Percentiles rank a stretch among this genome's conserved stretches.
phyloP scores from a whole-genome alignment of 2,329 filamentous ascomycete species.

The Fusarium denticulatum region DNA sequence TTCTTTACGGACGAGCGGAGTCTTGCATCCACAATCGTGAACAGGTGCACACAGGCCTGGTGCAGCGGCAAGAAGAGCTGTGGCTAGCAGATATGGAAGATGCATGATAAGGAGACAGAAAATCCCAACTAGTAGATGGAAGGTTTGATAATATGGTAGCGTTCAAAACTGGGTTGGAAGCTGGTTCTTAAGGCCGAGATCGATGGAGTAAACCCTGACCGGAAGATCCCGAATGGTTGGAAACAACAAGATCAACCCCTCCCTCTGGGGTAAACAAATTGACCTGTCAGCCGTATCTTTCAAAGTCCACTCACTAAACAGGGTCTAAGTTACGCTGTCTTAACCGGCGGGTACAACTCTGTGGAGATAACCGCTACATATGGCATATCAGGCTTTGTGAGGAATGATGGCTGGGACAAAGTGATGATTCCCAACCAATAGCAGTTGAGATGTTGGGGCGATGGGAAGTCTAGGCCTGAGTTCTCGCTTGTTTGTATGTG shows the following conservation, averaged over 20 bases:
- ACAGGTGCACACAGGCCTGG: accelerated
- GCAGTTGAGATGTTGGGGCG: too few species aligned
- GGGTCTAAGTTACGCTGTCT: neutral
- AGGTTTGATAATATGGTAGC: accelerated
- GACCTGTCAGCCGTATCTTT: neutral
- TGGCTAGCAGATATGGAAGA: accelerated
- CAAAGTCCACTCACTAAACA: accelerated
- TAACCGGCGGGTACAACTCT: accelerated
- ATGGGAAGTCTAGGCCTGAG: accelerated
- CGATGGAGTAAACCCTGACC: neutral
- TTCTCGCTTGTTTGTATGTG: neutral
- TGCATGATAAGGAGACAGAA: neutral
- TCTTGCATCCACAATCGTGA: neutral
- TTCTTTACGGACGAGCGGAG: neutral
- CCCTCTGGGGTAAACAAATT: too few species aligned
- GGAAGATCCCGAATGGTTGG: neutral
- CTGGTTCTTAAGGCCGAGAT: neutral
- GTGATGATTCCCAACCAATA: too few species aligned
- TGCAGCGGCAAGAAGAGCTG: neutral
- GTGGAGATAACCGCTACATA: neutral
- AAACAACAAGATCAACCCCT: neutral
- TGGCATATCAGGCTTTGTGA: neutral
- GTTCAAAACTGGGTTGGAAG: neutral
- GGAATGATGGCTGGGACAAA: too few species aligned
- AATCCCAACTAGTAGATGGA: accelerated